These are phyloP conservation scores for Mallotus repandus DNA, from an alignment of 441 rosid genomes.

Conservation along the genomic window DNA sequence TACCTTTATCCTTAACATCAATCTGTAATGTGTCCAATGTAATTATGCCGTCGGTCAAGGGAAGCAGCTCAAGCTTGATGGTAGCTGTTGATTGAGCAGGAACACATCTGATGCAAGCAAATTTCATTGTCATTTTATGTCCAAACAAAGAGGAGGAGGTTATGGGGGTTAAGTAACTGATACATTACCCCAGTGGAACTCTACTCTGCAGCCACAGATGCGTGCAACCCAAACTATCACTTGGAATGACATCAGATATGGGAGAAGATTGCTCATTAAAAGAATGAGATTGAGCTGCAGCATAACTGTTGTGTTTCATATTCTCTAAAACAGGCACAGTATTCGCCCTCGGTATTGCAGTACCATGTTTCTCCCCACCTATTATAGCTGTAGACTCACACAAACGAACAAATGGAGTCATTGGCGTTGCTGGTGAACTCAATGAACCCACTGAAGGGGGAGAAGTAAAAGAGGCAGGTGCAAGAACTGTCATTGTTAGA, in stretches of 20 bases:
- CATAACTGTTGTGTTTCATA: conserved; percentile 38
- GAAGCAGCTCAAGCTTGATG: conserved; percentile 91
- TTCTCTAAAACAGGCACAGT: conserved; percentile 40
- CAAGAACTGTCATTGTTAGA: conserved; percentile 88
- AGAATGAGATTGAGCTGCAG: conserved; percentile 39
- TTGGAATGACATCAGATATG: conserved; percentile 64
- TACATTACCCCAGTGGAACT: conserved; percentile 91
- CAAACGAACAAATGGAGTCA: conserved; percentile 61
- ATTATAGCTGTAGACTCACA: conserved; percentile 39
- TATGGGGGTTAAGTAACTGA: not conserved
- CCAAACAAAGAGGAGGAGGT: conserved; percentile 11
- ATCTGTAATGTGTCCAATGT: conserved; percentile 86
- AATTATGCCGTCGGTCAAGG: conserved; percentile 94
- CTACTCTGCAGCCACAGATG: conserved; percentile 99
- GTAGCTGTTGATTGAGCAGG: conserved; percentile 91
- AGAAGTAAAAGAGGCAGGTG: conserved; percentile 87
- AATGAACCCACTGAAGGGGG: conserved; percentile 89
- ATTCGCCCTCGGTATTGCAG: conserved; percentile 25
- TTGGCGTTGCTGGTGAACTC: conserved; percentile 71
- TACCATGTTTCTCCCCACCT: conserved; percentile 23
- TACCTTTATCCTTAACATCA: conserved; percentile 96
- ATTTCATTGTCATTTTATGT: conserved; percentile 18
- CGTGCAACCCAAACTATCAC: conserved; percentile 66
- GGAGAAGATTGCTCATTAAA: conserved; percentile 43
- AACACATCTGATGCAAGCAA: conserved; percentile 63